Evolutionary conservation across 2,329 filamentous ascomycete genomes (phyloP).

Genomic region (Drechmeria coniospora): DNA sequence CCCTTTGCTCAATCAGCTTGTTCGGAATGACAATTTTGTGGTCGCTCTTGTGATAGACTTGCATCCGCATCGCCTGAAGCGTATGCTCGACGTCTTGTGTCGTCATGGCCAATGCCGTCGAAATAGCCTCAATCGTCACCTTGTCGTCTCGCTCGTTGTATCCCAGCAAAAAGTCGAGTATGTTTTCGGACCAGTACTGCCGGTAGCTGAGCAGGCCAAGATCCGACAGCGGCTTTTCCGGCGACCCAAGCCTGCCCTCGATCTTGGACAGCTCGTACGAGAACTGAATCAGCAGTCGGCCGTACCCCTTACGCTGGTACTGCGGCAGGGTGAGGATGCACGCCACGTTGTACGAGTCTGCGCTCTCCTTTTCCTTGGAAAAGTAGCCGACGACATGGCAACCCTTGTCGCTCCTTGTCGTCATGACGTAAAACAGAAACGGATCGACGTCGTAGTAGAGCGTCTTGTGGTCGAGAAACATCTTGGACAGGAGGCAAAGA

Average conservation of each 20-base stretch:
- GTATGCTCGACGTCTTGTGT: constrained; percentile 93
- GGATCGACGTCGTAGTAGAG: constrained; percentile 99
- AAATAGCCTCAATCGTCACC: constrained; percentile 76
- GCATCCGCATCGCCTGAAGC: constrained; percentile 83
- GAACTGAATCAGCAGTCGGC: constrained; percentile 86
- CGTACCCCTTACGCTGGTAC: constrained; percentile 89
- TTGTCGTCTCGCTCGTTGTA: constrained; percentile 51
- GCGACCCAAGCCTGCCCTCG: constrained; percentile 86
- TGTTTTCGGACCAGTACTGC: constrained; percentile 94
- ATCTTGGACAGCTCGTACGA: constrained; percentile 94
- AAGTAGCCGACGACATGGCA: constrained; percentile 99
- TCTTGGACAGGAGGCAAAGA: constrained; percentile 82
- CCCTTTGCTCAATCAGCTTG: constrained; percentile 60
- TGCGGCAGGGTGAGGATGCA: constrained; percentile 95
- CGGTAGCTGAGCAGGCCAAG: constrained; percentile 84
- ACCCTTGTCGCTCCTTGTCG: constrained; percentile 71
- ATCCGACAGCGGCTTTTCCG: constrained; percentile 92
- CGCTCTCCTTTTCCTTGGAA: constrained; percentile 94
- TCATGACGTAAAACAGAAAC: constrained; percentile 98
- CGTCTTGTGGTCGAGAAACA: constrained; percentile 96
- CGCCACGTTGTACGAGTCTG: constrained; percentile 93
- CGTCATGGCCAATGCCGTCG: constrained; percentile 76
- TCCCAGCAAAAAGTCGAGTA: constrained; percentile 72
- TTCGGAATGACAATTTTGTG: constrained; percentile 91
- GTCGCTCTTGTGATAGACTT: constrained; percentile 89